A percentile compares a stretch with the other conserved stretches of the same genome.
These are phyloP conservation scores for Xylaria grammica DNA, from an alignment of 495 filamentous ascomycete species.

Conservation along the genomic window DNA sequence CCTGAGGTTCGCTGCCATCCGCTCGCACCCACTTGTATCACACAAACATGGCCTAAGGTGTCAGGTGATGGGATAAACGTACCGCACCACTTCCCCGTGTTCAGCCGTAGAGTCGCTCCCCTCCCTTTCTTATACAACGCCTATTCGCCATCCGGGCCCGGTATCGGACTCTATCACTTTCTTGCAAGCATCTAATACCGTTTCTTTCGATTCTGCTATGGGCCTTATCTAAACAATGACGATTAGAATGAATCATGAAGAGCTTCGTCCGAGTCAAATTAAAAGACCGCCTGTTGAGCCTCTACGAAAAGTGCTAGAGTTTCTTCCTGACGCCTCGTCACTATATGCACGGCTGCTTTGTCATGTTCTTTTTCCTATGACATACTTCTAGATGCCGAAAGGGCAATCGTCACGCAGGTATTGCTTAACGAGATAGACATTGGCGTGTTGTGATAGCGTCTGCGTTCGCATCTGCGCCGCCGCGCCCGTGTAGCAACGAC, in stretches of 20 bases:
- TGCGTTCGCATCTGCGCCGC: not conserved
- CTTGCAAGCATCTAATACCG: not conserved
- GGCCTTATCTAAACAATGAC: not conserved
- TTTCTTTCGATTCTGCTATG: not conserved
- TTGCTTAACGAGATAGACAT: constrained; percentile 7
- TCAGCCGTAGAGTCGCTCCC: too few species aligned
- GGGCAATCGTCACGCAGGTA: not conserved
- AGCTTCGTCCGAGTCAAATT: not conserved
- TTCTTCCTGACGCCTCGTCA: not conserved
- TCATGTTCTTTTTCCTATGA: constrained; percentile 2
- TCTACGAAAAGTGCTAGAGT: not conserved
- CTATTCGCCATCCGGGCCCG: not conserved
- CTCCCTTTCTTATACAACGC: not conserved
- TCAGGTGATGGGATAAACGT: too few species aligned
- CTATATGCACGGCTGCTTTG: not conserved
- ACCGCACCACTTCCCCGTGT: too few species aligned
- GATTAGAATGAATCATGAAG: not conserved
- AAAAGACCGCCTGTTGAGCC: not conserved
- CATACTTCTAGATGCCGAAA: not conserved
- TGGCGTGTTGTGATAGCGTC: not conserved
- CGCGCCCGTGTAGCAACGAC: not conserved
- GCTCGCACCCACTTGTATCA: too few species aligned
- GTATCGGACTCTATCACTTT: not conserved
- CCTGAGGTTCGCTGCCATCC: too few species aligned
- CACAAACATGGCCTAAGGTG: too few species aligned